phyloP scores from a whole-genome alignment of 192 early-diverging fungal genomes.

The Fimicolochytrium jonesii region DNA sequence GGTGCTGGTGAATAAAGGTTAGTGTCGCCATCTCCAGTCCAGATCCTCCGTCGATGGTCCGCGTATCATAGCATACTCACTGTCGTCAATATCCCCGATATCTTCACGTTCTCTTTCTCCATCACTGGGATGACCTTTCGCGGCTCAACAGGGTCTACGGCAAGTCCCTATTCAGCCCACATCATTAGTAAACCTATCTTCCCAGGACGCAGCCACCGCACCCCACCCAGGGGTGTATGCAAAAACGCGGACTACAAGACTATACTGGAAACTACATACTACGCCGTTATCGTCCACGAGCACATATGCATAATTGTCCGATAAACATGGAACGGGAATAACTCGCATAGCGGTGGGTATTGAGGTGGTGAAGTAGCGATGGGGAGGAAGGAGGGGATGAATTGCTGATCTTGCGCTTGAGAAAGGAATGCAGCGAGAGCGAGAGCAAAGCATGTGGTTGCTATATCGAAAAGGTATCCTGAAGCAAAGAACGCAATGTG shows the following conservation, averaged over 20 bases:
- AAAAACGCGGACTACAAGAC: no score
- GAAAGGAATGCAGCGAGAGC: no score
- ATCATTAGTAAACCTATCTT: not conserved
- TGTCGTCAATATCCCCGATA: constrained; percentile 8
- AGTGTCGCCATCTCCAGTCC: not conserved
- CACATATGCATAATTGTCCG: constrained; percentile 88
- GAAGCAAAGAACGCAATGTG: no score
- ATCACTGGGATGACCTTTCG: constrained; percentile 40
- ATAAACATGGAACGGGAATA: constrained; percentile 60
- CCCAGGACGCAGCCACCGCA: not conserved
- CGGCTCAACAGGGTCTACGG: constrained; percentile 86
- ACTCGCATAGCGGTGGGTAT: constrained; percentile 58
- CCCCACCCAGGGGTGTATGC: no score
- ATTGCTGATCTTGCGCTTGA: not conserved
- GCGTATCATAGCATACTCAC: constrained; percentile 19
- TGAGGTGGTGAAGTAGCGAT: no score
- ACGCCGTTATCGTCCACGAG: constrained; percentile 63
- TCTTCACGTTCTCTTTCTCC: not conserved
- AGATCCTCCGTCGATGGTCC: no score
- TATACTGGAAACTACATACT: no score
- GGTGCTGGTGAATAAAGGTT: constrained; percentile 70
- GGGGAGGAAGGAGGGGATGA: not conserved
- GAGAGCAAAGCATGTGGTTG: no score
- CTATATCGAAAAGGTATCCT: no score
- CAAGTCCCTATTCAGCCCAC: constrained; percentile 30